Conservation (phyloP, 495 filamentous ascomycete genomes). For the Hypoxylon crocopeplum region DNA sequence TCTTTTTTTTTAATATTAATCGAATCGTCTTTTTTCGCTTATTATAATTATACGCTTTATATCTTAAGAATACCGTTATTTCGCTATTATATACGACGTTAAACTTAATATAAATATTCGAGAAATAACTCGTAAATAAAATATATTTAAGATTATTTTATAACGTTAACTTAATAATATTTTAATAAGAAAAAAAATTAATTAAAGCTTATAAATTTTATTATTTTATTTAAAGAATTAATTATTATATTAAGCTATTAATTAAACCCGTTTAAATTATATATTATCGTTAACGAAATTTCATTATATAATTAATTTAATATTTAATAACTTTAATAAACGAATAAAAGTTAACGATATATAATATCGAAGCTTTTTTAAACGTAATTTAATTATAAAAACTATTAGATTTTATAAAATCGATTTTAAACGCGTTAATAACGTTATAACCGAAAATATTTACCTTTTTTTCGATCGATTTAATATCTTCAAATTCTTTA, state of each 20-base stretch:
- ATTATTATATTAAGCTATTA: not conserved
- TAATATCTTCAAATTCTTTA: too few relatives aligned
- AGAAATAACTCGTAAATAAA: not conserved
- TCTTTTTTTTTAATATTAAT: too few relatives aligned
- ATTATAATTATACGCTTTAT: too few relatives aligned
- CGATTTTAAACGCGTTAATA: too few relatives aligned
- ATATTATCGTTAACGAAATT: not conserved
- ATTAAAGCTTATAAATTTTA: too few relatives aligned
- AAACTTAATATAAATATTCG: not conserved
- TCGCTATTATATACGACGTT: not conserved
- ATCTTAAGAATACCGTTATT: too few relatives aligned
- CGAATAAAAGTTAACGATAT: too few relatives aligned
- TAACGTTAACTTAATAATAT: not conserved
- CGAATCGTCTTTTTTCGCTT: too few relatives aligned
- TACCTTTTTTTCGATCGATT: too few relatives aligned
- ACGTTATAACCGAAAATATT: too few relatives aligned
- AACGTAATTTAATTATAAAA: too few relatives aligned
- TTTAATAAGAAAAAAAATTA: not conserved
- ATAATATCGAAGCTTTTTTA: not conserved
- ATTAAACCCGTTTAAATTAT: not conserved
- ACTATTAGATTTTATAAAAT: not conserved
- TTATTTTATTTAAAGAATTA: not conserved
- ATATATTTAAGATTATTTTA: not conserved
- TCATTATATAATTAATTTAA: not conserved
- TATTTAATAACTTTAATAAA: not conserved